Conservation (phyloP, 495 filamentous ascomycete genomes). For the Xylona heveae region DNA sequence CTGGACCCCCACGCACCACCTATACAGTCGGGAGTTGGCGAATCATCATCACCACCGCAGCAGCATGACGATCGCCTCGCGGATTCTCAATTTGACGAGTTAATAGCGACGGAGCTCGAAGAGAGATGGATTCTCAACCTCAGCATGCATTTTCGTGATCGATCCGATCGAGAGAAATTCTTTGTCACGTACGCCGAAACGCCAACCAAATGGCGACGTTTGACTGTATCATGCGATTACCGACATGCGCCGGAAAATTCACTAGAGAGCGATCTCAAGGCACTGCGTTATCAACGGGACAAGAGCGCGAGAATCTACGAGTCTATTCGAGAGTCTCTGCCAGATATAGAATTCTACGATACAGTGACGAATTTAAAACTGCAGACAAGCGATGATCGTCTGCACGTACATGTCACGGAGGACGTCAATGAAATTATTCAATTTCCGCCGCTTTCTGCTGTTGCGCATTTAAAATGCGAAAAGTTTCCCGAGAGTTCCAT, state of each 20-base stretch:
- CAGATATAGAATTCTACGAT: constrained; percentile 84
- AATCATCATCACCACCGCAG: too few species aligned
- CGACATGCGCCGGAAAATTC: constrained; percentile 61
- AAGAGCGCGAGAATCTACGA: constrained; percentile 94
- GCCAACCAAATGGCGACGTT: constrained; percentile 57
- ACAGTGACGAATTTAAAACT: constrained; percentile 94
- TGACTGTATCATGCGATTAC: constrained; percentile 91
- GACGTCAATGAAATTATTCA: constrained; percentile 89
- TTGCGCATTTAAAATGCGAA: constrained; percentile 52
- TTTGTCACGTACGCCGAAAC: constrained; percentile 86
- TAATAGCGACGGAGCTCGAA: constrained; percentile 69
- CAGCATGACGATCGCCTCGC: too few species aligned
- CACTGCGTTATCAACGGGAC: constrained; percentile 67
- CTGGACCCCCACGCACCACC: too few species aligned
- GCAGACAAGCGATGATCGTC: constrained; percentile 66
- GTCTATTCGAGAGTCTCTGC: constrained; percentile 76
- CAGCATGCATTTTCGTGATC: constrained; percentile 96
- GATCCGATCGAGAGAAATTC: constrained; percentile 90
- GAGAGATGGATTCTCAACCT: constrained; percentile 88
- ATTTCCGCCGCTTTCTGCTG: constrained; percentile 54
- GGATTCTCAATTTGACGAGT: too few species aligned
- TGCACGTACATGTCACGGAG: constrained; percentile 97
- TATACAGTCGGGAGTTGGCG: too few species aligned
- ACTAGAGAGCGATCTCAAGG: constrained; percentile 62
- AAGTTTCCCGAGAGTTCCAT: constrained; percentile 51